phyloP scores from a whole-genome alignment of 169 alveolate species.

The Theileria sp. region DNA sequence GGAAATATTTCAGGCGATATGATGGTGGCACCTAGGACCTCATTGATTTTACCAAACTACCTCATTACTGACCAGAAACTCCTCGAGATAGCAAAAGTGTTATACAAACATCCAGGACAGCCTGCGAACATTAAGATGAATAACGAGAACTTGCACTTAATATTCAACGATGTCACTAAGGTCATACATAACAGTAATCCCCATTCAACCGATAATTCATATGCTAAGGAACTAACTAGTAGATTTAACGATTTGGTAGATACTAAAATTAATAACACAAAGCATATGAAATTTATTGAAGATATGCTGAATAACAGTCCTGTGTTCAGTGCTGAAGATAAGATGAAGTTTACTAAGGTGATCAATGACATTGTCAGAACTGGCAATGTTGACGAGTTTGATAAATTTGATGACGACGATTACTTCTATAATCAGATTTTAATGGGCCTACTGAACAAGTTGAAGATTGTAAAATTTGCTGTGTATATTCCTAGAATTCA shows the following conservation, averaged over 20 bases:
- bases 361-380: slow-evolving; percentile 27
- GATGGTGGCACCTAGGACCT: slow-evolving; percentile 77
- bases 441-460: slow-evolving; percentile 23
- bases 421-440: slow-evolving; percentile 44
- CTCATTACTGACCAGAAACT: slow-evolving; percentile 42
- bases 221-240: not conserved
- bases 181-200: not conserved
- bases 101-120: slow-evolving; percentile 56
- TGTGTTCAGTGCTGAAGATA: slow-evolving; percentile 30
- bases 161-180: not conserved
- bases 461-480: slow-evolving; percentile 40
- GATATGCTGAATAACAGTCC: not conserved
- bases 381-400: slow-evolving; percentile 16
- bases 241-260: slow-evolving; percentile 26
- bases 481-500: slow-evolving; percentile 55
- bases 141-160: not conserved
- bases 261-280: slow-evolving; percentile 18
- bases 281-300: slow-evolving; percentile 26
- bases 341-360: slow-evolving; percentile 19
- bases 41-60: slow-evolving; percentile 69
- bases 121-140: slow-evolving; percentile 48
- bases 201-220: not conserved
- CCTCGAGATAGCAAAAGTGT: slow-evolving; percentile 40
- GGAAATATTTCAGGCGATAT: slow-evolving; percentile 74
- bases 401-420: slow-evolving; percentile 7